Percentiles rank a stretch among this genome's conserved stretches.
Conservation (phyloP, 2,329 filamentous ascomycete genomes). For the Hymenoscyphus fraxineus region DNA sequence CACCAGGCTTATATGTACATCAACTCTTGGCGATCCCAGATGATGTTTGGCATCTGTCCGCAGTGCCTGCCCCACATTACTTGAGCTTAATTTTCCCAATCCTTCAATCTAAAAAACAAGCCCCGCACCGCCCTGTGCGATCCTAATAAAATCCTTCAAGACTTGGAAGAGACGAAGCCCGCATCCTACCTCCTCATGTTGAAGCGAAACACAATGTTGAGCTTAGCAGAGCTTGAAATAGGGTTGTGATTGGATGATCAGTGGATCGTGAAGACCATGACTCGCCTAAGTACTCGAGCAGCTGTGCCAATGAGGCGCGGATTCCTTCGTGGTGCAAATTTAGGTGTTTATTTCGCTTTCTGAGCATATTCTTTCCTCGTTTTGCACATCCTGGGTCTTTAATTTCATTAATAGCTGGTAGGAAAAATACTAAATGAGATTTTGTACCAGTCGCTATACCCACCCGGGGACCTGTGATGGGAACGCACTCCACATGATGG, state of each 20-base stretch:
- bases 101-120: not conserved
- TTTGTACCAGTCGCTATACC: not conserved
- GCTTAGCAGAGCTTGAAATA: not conserved
- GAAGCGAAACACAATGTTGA: not conserved
- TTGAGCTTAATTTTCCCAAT: not conserved
- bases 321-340: not conserved
- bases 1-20: not conserved
- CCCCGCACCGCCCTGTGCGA: not conserved
- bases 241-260: not conserved
- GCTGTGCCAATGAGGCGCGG: not conserved
- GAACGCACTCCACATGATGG: not conserved
- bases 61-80: not conserved
- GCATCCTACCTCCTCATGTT: not conserved
- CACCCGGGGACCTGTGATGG: not conserved
- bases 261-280: not conserved
- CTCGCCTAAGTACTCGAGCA: too few species aligned
- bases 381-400: not conserved
- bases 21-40: not conserved
- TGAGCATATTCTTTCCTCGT: not conserved
- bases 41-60: not conserved
- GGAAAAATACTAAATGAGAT: not conserved
- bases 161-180: not conserved
- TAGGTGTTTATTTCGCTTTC: not conserved
- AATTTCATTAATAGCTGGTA: not conserved
- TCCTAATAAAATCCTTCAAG: not conserved